Base-by-base conservation (phyloP, 441 rosid genomes). In the Bocquillonia castaneifolia region DNA sequence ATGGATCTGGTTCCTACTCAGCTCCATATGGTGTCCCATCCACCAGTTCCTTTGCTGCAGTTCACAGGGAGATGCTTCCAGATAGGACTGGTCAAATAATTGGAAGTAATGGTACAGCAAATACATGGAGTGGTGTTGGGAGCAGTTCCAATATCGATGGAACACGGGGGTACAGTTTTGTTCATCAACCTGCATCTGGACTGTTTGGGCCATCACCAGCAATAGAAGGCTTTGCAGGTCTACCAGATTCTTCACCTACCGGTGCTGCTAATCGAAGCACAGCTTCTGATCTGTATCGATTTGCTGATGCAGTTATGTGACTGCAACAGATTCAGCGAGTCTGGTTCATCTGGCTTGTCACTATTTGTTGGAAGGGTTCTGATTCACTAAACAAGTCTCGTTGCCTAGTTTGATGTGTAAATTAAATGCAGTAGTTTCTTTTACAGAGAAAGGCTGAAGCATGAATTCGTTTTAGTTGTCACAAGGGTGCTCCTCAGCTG, bases 221-320 rank as follows among this genome's bases (percentile, higher is more conserved):
- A 31, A 32, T 64, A 47, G 89, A 85, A 66, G 76, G 85, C 42
- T 86, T 80, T 77, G 74, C 54, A 3, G 84, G 83, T 79, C 67
- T 81, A 70, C 78, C 73, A 18, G 77, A 76, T 72, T 74, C 76
- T 54, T 47, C 74, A 3, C 71, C 79, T 22, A 28, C 63, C 1
- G 73, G 9, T 67, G 54, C 70, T 45, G 72, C 61, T 60, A 71
- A 50, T 58, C 54, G 66, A 58, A 79, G 63, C 62, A 20, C 79
- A 25, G 64, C 75, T 17, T 63, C 81, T 22, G 85, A 86, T 72
- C 75, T 82, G 13, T 80, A 83, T 64, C 67, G 78, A 1, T 85
- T 82, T 70, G 88, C 82, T 5, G 88, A 84, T 78, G 63, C 81
- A 47, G 71, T 84, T n/a, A 54, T 23, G 28, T 20, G 72, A 72